Evolutionary conservation across 805 yeast species (phyloP), one percentile per base, ranked within the genome.

Genomic region (Kluyveromyces siamensis): DNA sequence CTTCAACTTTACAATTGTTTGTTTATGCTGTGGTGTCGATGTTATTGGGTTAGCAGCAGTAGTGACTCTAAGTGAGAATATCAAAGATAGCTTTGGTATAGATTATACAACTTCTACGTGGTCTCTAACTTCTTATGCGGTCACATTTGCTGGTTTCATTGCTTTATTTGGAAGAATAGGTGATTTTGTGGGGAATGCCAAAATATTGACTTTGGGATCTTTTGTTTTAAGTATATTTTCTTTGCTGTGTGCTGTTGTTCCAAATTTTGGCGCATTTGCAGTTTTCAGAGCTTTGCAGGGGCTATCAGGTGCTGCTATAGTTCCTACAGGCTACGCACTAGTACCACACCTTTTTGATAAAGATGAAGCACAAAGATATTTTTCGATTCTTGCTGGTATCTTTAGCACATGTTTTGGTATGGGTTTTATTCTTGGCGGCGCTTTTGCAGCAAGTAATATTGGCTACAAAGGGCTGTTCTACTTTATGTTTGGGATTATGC

Each of bases 271-370:
- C 40, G 72, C 61, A 1, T 55, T 74, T 45, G 69, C 72, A 45
- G 67, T 73, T 0, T 65, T 74, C 45, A 61, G 77, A 52, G 75
- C 76, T 1, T 45, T 74, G 1, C 78, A 73, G 53, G 78, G 78
- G 8, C 54, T 72, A 7, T 64, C 70, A 17, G 78, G 71, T 1
- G 68, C 77, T 1, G 63, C 69, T 6, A 49, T 70, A 8, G 58
- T 74, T 17, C 78, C 77, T 2, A 56, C 67, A 8, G 59, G 67
- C 5, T 67, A 62, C 45, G 68, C 71, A 0, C 44, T 70, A 11
- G 61, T 68, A 6, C 68, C 67, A 0, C 51, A 59, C 41, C 56
- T 61, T 19, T 68, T 62, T 46, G 45, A 51, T 6, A 70, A 66
- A 1, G 55, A 59, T 25, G 48, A 54, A 13, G 51, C 66, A 17